Evolutionary conservation across 768 basidiomycete genomes (phyloP).

Genomic region (Steccherinum ochraceum): DNA sequence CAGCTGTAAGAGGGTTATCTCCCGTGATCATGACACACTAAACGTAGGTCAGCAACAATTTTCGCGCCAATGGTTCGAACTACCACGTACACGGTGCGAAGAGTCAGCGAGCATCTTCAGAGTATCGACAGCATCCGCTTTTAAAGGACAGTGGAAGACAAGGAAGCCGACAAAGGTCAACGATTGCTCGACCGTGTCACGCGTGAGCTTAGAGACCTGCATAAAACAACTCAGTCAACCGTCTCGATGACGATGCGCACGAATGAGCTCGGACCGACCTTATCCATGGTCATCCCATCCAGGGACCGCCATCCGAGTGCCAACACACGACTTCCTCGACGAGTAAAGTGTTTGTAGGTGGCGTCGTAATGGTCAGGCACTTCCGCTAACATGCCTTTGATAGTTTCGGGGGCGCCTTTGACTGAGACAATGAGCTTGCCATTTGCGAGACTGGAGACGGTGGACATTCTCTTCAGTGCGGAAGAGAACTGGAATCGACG

Average conservation of each 20-base stretch:
- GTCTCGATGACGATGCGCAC: too few relatives aligned
- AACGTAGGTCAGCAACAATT: constrained; percentile 7
- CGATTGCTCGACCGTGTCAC: constrained; percentile 73
- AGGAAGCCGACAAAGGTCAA: constrained; percentile 92
- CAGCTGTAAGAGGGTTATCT: constrained; percentile 95
- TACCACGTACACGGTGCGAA: constrained; percentile 78
- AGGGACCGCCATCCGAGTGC: constrained; percentile 87
- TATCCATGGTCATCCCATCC: too few relatives aligned
- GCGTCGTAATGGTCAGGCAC: constrained; percentile 85
- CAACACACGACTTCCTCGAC: constrained; percentile 88
- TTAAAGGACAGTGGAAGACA: constrained; percentile 97
- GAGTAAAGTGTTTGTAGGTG: constrained; percentile 91
- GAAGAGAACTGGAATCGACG: constrained; percentile 98
- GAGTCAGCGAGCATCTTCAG: constrained; percentile 95
- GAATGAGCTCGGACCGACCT: neutral
- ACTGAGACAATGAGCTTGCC: constrained; percentile 63
- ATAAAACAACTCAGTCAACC: too few relatives aligned
- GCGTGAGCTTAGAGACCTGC: constrained; percentile 83
- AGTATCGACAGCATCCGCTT: constrained; percentile 83
- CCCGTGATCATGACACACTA: constrained; percentile 99
- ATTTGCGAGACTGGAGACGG: constrained; percentile 63
- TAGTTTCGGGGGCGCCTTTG: constrained; percentile 97
- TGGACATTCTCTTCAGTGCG: constrained; percentile 96
- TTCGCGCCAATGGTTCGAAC: neutral
- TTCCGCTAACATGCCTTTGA: constrained; percentile 73